Evolutionary conservation across 164 flowering plant genomes (phyloP).

Genomic region (Kingdonia uniflora): DNA sequence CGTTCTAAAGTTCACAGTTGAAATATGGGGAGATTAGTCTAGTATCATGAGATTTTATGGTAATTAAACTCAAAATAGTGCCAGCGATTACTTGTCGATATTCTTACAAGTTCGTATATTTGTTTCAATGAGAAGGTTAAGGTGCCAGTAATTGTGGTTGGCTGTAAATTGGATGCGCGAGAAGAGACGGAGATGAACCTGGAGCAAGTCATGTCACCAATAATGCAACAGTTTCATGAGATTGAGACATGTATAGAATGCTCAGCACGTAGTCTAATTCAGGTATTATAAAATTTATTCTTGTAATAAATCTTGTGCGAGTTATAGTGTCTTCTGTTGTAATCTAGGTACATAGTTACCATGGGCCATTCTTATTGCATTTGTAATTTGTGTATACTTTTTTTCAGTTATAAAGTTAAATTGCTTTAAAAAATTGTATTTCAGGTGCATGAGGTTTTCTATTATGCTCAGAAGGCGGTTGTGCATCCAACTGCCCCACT

Average conservation of each 20-base stretch:
- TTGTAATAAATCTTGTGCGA: too few relatives aligned
- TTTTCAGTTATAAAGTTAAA: background rate
- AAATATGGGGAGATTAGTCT: too few relatives aligned
- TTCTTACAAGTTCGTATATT: background rate
- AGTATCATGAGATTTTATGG: too few relatives aligned
- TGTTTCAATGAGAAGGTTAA: constrained; percentile 27
- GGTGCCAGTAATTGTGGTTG: constrained; percentile 57
- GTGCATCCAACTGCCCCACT: constrained; percentile 64
- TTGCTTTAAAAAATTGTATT: too few relatives aligned
- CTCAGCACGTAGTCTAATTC: constrained; percentile 69
- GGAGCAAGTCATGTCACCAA: constrained; percentile 83
- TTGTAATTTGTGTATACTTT: too few relatives aligned
- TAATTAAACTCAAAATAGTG: too few relatives aligned
- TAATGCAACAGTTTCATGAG: constrained; percentile 96
- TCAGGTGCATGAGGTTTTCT: constrained; percentile 95
- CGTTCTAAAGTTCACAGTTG: too few relatives aligned
- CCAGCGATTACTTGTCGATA: too few relatives aligned
- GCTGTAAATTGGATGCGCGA: constrained; percentile 82
- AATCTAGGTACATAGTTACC: too few relatives aligned
- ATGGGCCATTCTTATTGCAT: too few relatives aligned
- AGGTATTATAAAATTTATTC: constrained; percentile 33
- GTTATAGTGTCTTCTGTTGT: too few relatives aligned
- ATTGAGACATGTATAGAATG: constrained; percentile 98
- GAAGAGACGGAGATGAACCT: constrained; percentile 61
- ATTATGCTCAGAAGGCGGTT: constrained; percentile 91